Percentiles rank a stretch among this genome's conserved stretches.
Evolutionary conservation across 164 flowering plant species (phyloP).

Genomic region (Stephania cephalantha): DNA sequence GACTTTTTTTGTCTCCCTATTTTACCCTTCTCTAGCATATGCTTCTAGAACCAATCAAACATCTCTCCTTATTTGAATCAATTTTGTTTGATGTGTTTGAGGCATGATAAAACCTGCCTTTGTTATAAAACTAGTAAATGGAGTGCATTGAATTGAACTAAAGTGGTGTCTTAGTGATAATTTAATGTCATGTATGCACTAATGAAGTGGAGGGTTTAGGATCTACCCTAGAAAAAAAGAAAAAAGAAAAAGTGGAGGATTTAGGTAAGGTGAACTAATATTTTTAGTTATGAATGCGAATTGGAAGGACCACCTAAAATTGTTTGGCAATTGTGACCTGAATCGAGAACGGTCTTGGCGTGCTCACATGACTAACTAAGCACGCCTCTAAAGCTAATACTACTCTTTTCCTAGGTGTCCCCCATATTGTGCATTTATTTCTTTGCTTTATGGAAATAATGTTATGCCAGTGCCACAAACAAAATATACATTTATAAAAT

Average conservation of each 20-base stretch:
- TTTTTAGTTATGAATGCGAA: not conserved
- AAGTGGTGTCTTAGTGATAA: not conserved
- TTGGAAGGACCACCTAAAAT: not conserved
- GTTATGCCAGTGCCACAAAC: no score
- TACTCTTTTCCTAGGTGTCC: not conserved
- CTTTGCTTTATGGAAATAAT: no score
- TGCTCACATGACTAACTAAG: not conserved
- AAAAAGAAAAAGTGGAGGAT: not conserved
- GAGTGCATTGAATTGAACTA: not conserved
- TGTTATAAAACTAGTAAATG: no score
- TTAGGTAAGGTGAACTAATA: not conserved
- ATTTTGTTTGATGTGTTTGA: no score
- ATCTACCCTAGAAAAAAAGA: no score
- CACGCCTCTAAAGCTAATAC: not conserved
- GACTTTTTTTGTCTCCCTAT: no score
- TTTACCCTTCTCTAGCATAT: no score
- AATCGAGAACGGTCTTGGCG: not conserved
- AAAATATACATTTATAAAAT: no score
- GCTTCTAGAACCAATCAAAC: no score
- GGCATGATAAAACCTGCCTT: no score
- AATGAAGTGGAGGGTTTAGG: not conserved
- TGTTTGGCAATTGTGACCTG: not conserved
- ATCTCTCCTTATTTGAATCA: no score
- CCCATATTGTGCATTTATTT: no score
- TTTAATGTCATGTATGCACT: not conserved